Conservation (phyloP, 129 eudicot genomes). For the Deinandra increscens region DNA sequence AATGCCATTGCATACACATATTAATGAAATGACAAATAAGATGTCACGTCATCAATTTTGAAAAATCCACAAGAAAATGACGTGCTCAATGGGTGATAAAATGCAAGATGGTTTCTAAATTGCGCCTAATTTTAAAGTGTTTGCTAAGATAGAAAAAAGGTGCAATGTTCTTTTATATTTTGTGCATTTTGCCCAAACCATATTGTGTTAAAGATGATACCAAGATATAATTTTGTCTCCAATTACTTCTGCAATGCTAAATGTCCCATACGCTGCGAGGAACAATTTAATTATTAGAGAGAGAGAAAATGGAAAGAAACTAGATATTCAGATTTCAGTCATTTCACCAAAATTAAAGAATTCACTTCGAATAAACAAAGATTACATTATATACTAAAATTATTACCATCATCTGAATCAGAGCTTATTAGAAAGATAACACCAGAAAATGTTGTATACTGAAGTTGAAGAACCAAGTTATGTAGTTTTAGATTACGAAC, state of each 20-base stretch:
- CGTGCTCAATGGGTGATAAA: not conserved
- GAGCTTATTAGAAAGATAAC: not conserved
- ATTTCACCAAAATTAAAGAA: not conserved
- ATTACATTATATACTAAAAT: not conserved
- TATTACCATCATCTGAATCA: not conserved
- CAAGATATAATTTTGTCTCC: conserved; percentile 76
- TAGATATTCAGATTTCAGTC: not conserved
- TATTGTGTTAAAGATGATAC: conserved; percentile 36
- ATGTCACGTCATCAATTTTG: not conserved
- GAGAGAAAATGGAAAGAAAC: not conserved
- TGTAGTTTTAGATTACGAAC: conserved; percentile 32
- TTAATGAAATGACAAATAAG: not conserved
- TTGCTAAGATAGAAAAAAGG: not conserved
- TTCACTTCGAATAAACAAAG: not conserved
- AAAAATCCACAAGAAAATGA: not conserved
- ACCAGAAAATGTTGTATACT: not conserved
- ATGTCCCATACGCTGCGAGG: conserved; percentile 88
- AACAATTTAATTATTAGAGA: not conserved
- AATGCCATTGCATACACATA: not conserved
- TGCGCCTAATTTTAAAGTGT: not conserved
- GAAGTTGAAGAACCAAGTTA: not conserved
- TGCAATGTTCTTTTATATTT: not conserved
- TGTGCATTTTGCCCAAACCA: not conserved
- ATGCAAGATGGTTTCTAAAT: not conserved
- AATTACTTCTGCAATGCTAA: conserved; percentile 68